Base-by-base conservation (phyloP, 495 filamentous ascomycete species). In the Penicillium daleae region DNA sequence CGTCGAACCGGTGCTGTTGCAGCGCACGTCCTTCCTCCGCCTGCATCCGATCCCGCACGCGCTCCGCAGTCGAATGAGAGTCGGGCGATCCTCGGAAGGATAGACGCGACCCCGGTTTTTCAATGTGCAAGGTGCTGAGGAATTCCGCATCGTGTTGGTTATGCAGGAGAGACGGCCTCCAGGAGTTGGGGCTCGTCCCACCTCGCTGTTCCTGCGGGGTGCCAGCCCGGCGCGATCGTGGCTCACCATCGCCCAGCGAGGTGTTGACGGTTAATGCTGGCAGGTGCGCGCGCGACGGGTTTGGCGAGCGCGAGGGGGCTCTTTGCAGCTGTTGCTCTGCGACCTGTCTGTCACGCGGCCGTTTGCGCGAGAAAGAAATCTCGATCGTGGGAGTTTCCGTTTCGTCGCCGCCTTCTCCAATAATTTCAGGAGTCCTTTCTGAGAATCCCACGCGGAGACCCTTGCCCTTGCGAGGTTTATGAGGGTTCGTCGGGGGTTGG, bases 351-450 rank as follows among this genome's bases (percentile, higher is more conserved):
- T 78, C 78, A 59, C 71, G 80, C 19, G 78, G 68, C 53, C 77
- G 77, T 65, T 81, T 80, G 54, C 80, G 80, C 52, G 66, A 73
- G 66, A 75, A 79, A 0, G 84, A 85, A 19, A 96, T 87, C 66
- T 93, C 90, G 21, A 85, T 78, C 0, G 86, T 83, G 6, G 90
- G 89, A 4, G 77, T 74, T 39, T 90, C 87, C 44, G 88, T 86
- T 63, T 96, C 92, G 74, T 96, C 92, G 15, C 93, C 93, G 24
- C 93, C 93, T 67, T 91, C 86, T 26, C 93, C 93, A 73, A 97
- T 96, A 53, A 96, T 69, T 37, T 91, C 90, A 17, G 92, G 91
- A 60, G 78, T 77, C 22, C 74, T 80, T 53, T 88, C 80, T 8
- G 77, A 83, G 68, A 96, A 97, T 46, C 80, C 83, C n/a, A 96